Evolutionary conservation across 345 rosid genomes (phyloP).

Genomic region (Populus deltoides): DNA sequence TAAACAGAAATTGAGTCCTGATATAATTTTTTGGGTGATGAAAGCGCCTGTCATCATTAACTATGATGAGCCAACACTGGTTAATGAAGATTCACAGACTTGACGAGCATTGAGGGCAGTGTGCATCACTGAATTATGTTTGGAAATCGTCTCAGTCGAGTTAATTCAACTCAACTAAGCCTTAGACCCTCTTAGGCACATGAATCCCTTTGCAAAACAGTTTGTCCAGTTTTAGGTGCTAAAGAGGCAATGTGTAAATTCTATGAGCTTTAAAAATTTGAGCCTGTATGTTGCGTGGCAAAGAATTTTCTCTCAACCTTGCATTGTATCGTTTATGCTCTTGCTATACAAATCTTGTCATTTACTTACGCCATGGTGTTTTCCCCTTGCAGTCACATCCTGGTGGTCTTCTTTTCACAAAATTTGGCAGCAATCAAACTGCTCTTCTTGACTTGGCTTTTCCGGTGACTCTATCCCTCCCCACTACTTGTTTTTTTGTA

Average conservation of each 20-base stretch:
- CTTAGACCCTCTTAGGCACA: not conserved
- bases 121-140: not conserved
- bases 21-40: not conserved
- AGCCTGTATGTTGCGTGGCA: not conserved
- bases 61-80: not conserved
- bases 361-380: constrained; percentile 8
- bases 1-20: not conserved
- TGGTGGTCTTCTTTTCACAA: constrained; percentile 79
- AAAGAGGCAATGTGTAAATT: not conserved
- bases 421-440: constrained; percentile 77
- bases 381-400: constrained; percentile 74
- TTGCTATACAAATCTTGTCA: not conserved
- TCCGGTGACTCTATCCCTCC: constrained; percentile 48
- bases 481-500: not conserved
- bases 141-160: not conserved
- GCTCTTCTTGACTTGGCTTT: constrained; percentile 87
- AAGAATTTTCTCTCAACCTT: not conserved
- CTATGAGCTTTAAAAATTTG: not conserved
- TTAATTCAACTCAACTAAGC: not conserved
- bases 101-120: not conserved
- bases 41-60: not conserved
- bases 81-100: not conserved
- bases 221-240: not conserved
- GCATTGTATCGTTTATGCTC: not conserved
- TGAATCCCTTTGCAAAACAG: not conserved